phyloP scores from a whole-genome alignment of 495 filamentous ascomycete genomes.

The Cercophora samala region DNA sequence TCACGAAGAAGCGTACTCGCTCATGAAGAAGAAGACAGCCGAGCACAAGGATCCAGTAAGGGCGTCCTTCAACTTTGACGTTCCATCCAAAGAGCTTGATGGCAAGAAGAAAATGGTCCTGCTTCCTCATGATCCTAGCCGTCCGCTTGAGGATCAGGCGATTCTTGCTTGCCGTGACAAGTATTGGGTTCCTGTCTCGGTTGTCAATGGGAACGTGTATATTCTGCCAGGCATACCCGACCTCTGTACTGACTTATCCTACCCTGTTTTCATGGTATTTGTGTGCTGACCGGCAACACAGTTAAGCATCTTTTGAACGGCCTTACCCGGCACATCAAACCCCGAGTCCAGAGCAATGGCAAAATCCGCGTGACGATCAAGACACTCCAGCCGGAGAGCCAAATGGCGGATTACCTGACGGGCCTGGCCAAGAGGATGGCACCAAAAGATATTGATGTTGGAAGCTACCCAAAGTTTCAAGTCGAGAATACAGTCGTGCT shows the following conservation, averaged over 20 bases:
- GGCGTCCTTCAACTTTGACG: conserved; percentile 71
- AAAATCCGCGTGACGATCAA: conserved; percentile 74
- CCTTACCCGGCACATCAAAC: conserved; percentile 50
- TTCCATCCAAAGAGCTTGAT: conserved; percentile 67
- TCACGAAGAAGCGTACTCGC: conserved; percentile 68
- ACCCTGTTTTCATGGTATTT: not conserved
- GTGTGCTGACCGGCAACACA: conserved; percentile 13
- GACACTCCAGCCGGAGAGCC: conserved; percentile 82
- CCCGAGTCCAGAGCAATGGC: conserved; percentile 66
- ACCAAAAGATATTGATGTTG: conserved; percentile 81
- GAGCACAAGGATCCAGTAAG: conserved; percentile 58
- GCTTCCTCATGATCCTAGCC: conserved; percentile 67
- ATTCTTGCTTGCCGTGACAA: conserved; percentile 75
- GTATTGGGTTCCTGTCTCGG: conserved; percentile 77
- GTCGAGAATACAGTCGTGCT: conserved; percentile 86
- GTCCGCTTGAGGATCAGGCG: conserved; percentile 60
- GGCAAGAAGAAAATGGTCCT: conserved; percentile 88
- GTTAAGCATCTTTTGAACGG: conserved; percentile 72
- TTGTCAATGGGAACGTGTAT: conserved; percentile 90
- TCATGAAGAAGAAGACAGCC: conserved; percentile 78
- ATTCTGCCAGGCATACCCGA: conserved; percentile 88
- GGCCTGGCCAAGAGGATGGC: conserved; percentile 69
- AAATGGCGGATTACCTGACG: conserved; percentile 76
- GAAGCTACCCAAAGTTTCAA: conserved; percentile 89
- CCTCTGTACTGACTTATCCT: conserved; percentile 51